Evolutionary conservation across 257 asterid species (phyloP).

Genomic region (Plectranthus barbatus): DNA sequence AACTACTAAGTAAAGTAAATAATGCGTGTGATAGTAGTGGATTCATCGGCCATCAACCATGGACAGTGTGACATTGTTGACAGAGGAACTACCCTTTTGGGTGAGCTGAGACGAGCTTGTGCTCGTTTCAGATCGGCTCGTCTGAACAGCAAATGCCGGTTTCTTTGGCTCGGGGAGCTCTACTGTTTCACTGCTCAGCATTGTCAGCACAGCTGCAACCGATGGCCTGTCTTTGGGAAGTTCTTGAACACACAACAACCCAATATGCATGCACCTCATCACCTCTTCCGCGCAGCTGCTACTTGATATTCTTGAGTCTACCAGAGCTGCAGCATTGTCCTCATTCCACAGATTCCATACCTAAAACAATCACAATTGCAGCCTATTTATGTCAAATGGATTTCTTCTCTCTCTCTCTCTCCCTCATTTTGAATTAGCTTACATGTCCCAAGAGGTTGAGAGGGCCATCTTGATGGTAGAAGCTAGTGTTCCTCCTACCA

Average conservation of each 20-base stretch:
- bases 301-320: slow-evolving; percentile 23
- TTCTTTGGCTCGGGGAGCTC: slow-evolving; percentile 34
- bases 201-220: neutral
- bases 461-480: neutral
- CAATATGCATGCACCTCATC: too few relatives aligned
- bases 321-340: neutral
- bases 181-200: slow-evolving; percentile 14
- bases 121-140: neutral
- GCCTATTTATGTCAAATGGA: too few relatives aligned
- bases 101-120: slow-evolving; percentile 11
- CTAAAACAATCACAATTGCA: slow-evolving; percentile 9
- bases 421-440: slow-evolving; percentile 1
- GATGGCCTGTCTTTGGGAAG: slow-evolving; percentile 2
- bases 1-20: too few relatives aligned
- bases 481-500: slow-evolving; percentile 34
- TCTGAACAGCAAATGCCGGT: slow-evolving; percentile 19
- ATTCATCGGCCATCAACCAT: slow-evolving; percentile 5
- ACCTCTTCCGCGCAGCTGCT: slow-evolving; percentile 13
- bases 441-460: slow-evolving; percentile 23
- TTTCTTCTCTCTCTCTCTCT: too few relatives aligned
- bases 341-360: slow-evolving; percentile 42
- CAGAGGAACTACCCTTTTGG: neutral
- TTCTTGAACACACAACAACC: too few relatives aligned
- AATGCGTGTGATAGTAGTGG: too few relatives aligned
- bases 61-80: neutral